Evolutionary conservation across 163 green algal species (phyloP).

Genomic region (Volvox carteri): DNA sequence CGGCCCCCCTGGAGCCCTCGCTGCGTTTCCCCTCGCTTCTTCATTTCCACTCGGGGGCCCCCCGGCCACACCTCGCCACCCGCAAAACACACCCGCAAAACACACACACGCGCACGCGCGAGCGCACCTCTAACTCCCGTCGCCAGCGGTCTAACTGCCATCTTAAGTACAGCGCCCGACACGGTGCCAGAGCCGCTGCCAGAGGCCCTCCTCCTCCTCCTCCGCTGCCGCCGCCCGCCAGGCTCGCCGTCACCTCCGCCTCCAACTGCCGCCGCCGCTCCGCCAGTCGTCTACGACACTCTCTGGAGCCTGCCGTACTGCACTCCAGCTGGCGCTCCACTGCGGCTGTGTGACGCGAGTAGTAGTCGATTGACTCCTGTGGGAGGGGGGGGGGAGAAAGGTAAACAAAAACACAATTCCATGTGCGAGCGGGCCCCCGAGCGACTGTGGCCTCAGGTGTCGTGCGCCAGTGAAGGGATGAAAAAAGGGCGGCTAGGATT

Average conservation of each 20-base stretch:
- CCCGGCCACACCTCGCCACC: too few relatives aligned
- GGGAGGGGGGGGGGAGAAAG: too few relatives aligned
- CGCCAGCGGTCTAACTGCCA: slow-evolving; percentile 33
- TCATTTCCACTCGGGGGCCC: too few relatives aligned
- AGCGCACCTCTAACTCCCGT: slow-evolving; percentile 31
- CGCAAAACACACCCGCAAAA: not conserved
- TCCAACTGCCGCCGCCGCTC: slow-evolving; percentile 16
- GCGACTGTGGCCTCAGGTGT: not conserved
- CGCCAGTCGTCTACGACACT: not conserved
- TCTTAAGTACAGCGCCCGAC: not conserved
- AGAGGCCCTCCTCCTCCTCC: not conserved
- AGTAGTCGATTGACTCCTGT: slow-evolving; percentile 28
- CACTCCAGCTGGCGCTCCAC: not conserved
- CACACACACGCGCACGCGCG: not conserved
- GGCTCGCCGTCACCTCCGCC: slow-evolving; percentile 4
- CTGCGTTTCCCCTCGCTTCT: too few relatives aligned
- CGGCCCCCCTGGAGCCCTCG: too few relatives aligned
- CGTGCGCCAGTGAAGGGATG: too few relatives aligned
- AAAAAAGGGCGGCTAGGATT: too few relatives aligned
- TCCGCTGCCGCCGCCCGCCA: not conserved
- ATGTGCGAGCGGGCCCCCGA: not conserved
- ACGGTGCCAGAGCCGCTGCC: not conserved
- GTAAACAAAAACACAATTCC: too few relatives aligned
- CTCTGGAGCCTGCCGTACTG: not conserved
- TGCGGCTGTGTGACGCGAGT: not conserved